These are phyloP conservation scores for Hymenoscyphus fructigenus DNA, from an alignment of 2,329 filamentous ascomycete species.

Conservation along the genomic window DNA sequence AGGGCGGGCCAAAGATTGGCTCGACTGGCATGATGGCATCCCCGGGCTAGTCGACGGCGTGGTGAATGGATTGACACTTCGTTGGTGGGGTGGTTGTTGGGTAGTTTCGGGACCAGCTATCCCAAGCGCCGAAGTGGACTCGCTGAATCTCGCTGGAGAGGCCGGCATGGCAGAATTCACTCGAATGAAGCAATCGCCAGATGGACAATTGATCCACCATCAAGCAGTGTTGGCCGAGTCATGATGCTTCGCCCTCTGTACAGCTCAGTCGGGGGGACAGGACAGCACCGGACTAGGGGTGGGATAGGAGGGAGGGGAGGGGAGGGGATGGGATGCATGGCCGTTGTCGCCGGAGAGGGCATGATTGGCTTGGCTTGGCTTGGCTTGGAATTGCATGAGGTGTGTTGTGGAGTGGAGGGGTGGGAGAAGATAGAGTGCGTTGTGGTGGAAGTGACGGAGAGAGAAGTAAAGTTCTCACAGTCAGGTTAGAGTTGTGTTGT, in stretches of 20 bases:
- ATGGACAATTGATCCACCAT: background rate
- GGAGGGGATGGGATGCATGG: no score
- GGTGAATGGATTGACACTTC: background rate
- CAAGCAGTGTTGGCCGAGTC: background rate
- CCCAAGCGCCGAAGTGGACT: slow-evolving; percentile 19
- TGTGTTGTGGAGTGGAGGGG: background rate
- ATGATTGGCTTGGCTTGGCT: no score
- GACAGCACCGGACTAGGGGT: background rate
- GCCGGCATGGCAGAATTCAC: background rate
- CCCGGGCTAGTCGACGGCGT: background rate
- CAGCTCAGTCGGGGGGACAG: background rate
- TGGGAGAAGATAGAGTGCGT: background rate
- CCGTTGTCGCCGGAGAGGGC: background rate
- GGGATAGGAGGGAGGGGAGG: background rate
- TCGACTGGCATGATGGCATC: background rate
- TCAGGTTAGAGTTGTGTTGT: background rate
- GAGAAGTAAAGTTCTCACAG: no score
- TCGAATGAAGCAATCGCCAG: background rate
- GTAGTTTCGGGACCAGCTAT: slow-evolving; percentile 18
- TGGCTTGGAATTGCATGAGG: no score
- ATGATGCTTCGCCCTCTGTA: background rate
- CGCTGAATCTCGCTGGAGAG: no score
- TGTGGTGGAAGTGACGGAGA: background rate
- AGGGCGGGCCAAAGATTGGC: slow-evolving; percentile 1
- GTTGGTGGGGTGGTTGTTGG: slow-evolving; percentile 22